phyloP scores from a whole-genome alignment of 371 early-diverging fungal species.

The Mortierella sp. region DNA sequence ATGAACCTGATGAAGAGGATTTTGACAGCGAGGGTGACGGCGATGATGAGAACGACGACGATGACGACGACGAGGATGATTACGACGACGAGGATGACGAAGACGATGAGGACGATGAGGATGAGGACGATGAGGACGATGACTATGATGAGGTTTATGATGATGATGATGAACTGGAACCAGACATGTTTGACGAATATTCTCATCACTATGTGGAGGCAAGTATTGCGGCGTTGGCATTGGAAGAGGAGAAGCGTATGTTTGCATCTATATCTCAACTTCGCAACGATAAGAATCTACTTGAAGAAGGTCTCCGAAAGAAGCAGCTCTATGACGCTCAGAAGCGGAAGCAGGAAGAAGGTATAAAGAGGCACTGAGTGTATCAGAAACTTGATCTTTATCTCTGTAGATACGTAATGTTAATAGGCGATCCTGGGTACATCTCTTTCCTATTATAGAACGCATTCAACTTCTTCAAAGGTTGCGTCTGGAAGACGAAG shows the following conservation, averaged over 20 bases:
- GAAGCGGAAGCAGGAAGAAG: slow-evolving; percentile 40
- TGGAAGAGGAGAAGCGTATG: slow-evolving; percentile 30
- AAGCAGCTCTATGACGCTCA: slow-evolving; percentile 19
- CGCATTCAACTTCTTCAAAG: slow-evolving; percentile 40
- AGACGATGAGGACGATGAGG: slow-evolving; percentile 28
- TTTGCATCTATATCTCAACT: slow-evolving; percentile 30
- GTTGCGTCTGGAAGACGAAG: slow-evolving; percentile 47
- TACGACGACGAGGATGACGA: slow-evolving; percentile 34
- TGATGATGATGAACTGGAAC: slow-evolving; percentile 20
- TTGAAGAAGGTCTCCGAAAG: slow-evolving; percentile 26
- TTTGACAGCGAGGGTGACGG: slow-evolving; percentile 28
- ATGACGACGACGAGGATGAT: slow-evolving; percentile 19
- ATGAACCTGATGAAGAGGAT: slow-evolving; percentile 24
- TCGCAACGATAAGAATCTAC: slow-evolving; percentile 17
- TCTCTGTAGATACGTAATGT: background rate
- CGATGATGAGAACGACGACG: slow-evolving; percentile 35
- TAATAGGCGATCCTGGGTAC: background rate
- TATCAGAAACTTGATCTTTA: background rate
- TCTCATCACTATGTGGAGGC: slow-evolving; percentile 23
- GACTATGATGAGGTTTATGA: slow-evolving; percentile 19
- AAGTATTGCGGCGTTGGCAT: background rate
- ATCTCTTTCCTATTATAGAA: slow-evolving; percentile 25
- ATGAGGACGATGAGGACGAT: slow-evolving; percentile 21
- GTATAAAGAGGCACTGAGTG: slow-evolving; percentile 2
- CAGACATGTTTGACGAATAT: slow-evolving; percentile 27